Base-by-base conservation (phyloP, 1,139 yeast species). In the Keqinozyma sinolaborantium region DNA sequence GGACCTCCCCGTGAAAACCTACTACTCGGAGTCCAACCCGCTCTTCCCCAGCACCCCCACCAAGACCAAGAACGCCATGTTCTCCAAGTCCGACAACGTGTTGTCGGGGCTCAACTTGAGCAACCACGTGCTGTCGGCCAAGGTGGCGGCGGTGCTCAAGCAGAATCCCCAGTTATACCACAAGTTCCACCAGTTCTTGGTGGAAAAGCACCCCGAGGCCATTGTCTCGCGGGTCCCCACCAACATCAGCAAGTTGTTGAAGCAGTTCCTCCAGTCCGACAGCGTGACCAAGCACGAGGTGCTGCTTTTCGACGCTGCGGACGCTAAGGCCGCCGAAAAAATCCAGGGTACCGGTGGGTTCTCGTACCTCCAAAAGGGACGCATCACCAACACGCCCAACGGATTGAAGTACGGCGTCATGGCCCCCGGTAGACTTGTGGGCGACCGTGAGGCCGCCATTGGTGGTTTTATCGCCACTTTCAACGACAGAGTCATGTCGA, bases 321-420 rank as follows among this genome's bases (percentile, higher is more conserved):
- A 27, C 16, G 11, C 14, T 5, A 21, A 21, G 30, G 28, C 33
- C 26, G 31, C 28, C n/a, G 30, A 32, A 25, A 56, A 53, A 33
- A 54, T 77, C 28, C 73, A 80, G 37, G 92, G 87, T 25, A 77
- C 83, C 8, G 94, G 82, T 28, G 94, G 94, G 10, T 66, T 83
- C 38, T 73, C 86, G 2, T 87, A 86, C 50, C 71, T 70, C 30
- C 72, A 83, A 44, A 74, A 73, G 42, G 95, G 95, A 5, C 73
- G 88, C 53, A 64, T 86, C 30, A 54, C 69, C 40, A 84, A 82
- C 57, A 72, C 88, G 2, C 95, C 95, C 20, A 75, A 81, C 44
- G 96, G 96, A 29, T 61, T 81, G 24, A 64, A 71, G 33, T 67
- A 75, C 35, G 76, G 77, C 23, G 64, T 66, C 35, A 65, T 81